Evolutionary conservation across 2,329 filamentous ascomycete genomes (phyloP).

Genomic region (Cladosporium cucumerinum): DNA sequence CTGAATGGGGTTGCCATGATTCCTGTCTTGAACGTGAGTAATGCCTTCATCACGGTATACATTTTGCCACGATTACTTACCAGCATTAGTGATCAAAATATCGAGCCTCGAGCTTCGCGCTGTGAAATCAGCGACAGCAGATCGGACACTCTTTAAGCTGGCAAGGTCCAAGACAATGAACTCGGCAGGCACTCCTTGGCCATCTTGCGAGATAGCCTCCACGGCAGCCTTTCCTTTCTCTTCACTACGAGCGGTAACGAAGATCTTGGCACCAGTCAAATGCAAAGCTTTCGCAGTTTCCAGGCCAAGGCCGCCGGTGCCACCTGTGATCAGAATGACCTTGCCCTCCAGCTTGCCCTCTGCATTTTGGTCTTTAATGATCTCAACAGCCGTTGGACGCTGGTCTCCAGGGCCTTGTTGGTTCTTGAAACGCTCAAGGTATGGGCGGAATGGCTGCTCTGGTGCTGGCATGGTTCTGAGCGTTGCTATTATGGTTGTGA

Average conservation of each 20-base stretch:
- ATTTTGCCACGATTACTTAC: slow-evolving; percentile 3
- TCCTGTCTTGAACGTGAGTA: not conserved
- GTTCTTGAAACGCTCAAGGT: slow-evolving; percentile 36
- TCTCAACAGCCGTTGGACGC: slow-evolving; percentile 27
- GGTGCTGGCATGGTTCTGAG: slow-evolving; percentile 12
- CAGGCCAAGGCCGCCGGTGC: slow-evolving; percentile 44
- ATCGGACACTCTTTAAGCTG: slow-evolving; percentile 34
- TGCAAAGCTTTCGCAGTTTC: slow-evolving; percentile 46
- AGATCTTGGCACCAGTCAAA: slow-evolving; percentile 46
- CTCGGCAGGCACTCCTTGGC: slow-evolving; percentile 21
- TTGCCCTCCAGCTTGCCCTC: slow-evolving; percentile 37
- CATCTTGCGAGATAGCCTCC: slow-evolving; percentile 27
- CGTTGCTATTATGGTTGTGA: not conserved
- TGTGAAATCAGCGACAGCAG: slow-evolving; percentile 29
- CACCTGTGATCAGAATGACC: slow-evolving; percentile 45
- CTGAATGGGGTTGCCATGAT: slow-evolving; percentile 42
- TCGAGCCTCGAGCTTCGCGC: slow-evolving; percentile 17
- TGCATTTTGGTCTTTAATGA: slow-evolving; percentile 29
- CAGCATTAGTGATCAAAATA: slow-evolving; percentile 25
- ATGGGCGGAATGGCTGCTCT: slow-evolving; percentile 12
- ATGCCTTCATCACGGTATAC: not conserved
- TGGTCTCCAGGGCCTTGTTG: slow-evolving; percentile 28
- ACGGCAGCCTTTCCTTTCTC: slow-evolving; percentile 37
- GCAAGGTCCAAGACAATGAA: slow-evolving; percentile 33
- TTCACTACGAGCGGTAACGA: slow-evolving; percentile 43